phyloP scores from a whole-genome alignment of 2,329 filamentous ascomycete species.

The Camillea tinctor region DNA sequence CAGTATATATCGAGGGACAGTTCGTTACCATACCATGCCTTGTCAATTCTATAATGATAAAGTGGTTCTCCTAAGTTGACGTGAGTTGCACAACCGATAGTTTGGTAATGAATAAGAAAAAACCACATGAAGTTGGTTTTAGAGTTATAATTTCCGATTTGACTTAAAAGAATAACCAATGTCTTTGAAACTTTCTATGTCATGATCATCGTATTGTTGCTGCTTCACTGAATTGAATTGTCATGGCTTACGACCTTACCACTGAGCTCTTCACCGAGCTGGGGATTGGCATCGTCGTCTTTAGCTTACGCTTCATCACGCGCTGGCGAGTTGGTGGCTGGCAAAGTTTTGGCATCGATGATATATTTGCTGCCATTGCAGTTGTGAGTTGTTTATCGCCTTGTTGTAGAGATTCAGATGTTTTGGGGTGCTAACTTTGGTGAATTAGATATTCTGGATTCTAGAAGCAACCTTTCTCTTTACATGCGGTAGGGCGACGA shows the following conservation, averaged over 20 bases:
- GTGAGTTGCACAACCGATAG: too few relatives aligned
- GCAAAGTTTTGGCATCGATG: background rate
- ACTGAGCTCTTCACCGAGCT: conserved; percentile 6
- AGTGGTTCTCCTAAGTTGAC: too few relatives aligned
- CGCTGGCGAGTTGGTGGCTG: background rate
- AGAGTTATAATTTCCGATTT: background rate
- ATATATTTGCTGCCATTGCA: conserved; percentile 1
- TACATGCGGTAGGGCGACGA: conserved; percentile 36
- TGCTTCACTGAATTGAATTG: background rate
- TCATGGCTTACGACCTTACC: conserved; percentile 2
- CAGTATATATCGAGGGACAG: too few relatives aligned
- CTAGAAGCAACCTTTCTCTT: conserved; percentile 4
- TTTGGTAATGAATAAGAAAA: too few relatives aligned
- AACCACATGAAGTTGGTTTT: background rate
- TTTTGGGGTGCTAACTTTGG: background rate
- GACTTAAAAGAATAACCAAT: background rate
- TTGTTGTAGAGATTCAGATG: background rate
- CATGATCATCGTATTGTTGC: background rate
- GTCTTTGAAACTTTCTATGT: background rate
- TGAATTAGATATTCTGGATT: conserved; percentile 1
- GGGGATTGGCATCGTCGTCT: background rate
- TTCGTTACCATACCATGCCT: too few relatives aligned
- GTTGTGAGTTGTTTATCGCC: background rate
- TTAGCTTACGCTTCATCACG: background rate
- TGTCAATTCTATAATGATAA: too few relatives aligned